phyloP scores from a whole-genome alignment of 2,329 filamentous ascomycete genomes.

The Lasiodiplodia hormozganensis region DNA sequence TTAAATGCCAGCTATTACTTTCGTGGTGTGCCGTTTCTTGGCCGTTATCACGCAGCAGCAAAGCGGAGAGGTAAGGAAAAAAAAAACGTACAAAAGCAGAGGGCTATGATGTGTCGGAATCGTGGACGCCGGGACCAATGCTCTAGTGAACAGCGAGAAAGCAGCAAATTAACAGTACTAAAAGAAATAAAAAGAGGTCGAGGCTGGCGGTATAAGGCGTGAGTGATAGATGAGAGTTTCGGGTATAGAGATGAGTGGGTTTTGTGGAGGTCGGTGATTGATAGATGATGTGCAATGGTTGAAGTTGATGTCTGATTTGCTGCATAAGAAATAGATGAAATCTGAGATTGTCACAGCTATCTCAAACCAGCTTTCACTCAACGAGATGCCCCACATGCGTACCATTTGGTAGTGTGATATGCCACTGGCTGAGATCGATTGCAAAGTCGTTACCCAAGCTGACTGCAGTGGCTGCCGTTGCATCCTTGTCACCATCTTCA shows the following conservation, averaged over 20 bases:
- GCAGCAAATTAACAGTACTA: conserved; percentile 5
- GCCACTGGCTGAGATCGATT: conserved; percentile 36
- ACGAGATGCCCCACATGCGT: conserved; percentile 15
- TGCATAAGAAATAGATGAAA: conserved; percentile 9
- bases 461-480: conserved; percentile 33
- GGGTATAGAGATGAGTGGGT: background rate
- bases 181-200: background rate
- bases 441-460: conserved; percentile 31
- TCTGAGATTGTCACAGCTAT: background rate
- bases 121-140: conserved; percentile 17
- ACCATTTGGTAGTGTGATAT: conserved; percentile 19
- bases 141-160: conserved; percentile 4
- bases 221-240: background rate
- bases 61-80: background rate
- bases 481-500: conserved; percentile 38
- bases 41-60: background rate
- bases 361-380: background rate
- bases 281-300: background rate
- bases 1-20: conserved; percentile 14
- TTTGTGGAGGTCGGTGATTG: background rate
- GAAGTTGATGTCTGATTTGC: conserved; percentile 16
- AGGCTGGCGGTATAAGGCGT: background rate
- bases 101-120: background rate
- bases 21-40: background rate
- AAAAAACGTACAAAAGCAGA: background rate